Evolutionary conservation across 768 basidiomycete genomes (phyloP).

Genomic region (Boletellus emodensis): DNA sequence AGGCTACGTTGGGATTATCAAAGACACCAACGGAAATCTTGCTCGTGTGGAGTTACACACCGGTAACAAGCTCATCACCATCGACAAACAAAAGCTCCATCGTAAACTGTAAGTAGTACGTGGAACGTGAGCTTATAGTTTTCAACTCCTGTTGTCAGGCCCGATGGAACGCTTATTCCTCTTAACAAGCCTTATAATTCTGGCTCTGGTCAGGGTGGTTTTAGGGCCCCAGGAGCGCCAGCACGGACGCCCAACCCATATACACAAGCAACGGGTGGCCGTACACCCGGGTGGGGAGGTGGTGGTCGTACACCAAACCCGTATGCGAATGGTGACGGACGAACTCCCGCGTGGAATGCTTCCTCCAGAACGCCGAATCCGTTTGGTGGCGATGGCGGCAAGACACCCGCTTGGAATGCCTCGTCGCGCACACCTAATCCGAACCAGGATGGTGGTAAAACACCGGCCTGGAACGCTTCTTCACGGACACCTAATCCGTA

Average conservation of each 20-base stretch:
- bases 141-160: slow-evolving; percentile 34
- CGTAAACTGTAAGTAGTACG: slow-evolving; percentile 59
- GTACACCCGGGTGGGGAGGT: slow-evolving; percentile 36
- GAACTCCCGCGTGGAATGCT: slow-evolving; percentile 62
- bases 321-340: slow-evolving; percentile 53
- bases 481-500: slow-evolving; percentile 58
- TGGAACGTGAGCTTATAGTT: neutral
- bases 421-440: slow-evolving; percentile 56
- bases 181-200: slow-evolving; percentile 40
- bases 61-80: slow-evolving; percentile 83
- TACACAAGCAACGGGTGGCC: slow-evolving; percentile 35
- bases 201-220: slow-evolving; percentile 16
- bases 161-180: slow-evolving; percentile 51
- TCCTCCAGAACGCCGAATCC: slow-evolving; percentile 70
- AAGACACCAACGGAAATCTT: slow-evolving; percentile 85
- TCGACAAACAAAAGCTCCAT: slow-evolving; percentile 76
- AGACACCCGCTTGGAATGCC: slow-evolving; percentile 64
- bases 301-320: slow-evolving; percentile 62
- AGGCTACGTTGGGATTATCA: slow-evolving; percentile 87
- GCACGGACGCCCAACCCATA: slow-evolving; percentile 45
- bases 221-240: slow-evolving; percentile 38
- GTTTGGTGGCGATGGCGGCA: slow-evolving; percentile 50
- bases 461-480: slow-evolving; percentile 49
- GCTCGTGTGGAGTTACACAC: slow-evolving; percentile 90
- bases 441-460: slow-evolving; percentile 40